Evolutionary conservation across 1,284 basidiomycete genomes (phyloP), one percentile per base, ranked within the genome.

Genomic region (Phaffia rhodozyma): DNA sequence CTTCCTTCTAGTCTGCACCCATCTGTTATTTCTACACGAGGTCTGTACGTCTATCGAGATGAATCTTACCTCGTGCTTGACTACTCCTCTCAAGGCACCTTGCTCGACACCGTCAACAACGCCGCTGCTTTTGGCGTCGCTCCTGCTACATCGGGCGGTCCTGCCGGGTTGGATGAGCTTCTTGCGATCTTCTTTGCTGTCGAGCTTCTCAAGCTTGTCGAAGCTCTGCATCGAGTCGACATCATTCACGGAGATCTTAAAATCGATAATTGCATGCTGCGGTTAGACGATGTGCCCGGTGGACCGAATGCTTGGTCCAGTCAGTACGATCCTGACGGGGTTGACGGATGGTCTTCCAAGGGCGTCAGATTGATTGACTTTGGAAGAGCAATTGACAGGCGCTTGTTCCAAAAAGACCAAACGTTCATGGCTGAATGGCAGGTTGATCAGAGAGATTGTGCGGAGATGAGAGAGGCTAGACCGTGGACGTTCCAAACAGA

Each of bases 191-290:
- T 98, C 81, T 98, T 98, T 81, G 80, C 86, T 34, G 82, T 93
- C 70, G 94, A 98, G 75, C 82, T 98, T 23, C 77, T 97, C 59
- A 85, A 86, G 25, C 77, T 89, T 16, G 76, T 97, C 57, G 90
- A 96, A 72, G 84, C 81, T 27, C 81, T 97, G 74, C 96, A 98
- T 74, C 67, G 74, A 11, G 79, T 80, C 0, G 87, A 88, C 21
- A 87, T 97, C 77, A 87, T 99, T 69, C 96, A 99, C 71, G 94
- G 96, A 52, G 96, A 99, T 77, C 81, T 99, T 70, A 99, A 99
- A 80, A 97, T 97, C 73, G 96, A 99, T 78, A 99, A 99, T 76
- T 97, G 93, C 73, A 81, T 99, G 18, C 79, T 98, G 9, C 84
- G 96, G 4, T 80, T 98, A 32, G 88, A 91, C 16, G 86, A 90